phyloP scores from a whole-genome alignment of 371 early-diverging fungal genomes.

The Mucor racemosus region DNA sequence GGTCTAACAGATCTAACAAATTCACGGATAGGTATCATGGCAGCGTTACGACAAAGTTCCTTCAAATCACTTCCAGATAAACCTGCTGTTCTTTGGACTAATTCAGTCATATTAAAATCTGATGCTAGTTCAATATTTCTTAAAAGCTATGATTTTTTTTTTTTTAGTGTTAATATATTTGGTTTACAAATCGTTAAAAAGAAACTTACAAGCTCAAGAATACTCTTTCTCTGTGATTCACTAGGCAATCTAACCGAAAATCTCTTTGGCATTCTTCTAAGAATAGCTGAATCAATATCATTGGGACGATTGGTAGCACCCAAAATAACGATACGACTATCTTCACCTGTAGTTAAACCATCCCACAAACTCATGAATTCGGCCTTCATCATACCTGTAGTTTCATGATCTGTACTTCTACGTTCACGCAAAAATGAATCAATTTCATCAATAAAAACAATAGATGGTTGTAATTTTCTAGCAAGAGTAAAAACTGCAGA shows the following conservation, averaged over 20 bases:
- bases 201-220: constrained; percentile 76
- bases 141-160: constrained; percentile 66
- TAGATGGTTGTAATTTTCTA: constrained; percentile 90
- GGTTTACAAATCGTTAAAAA: neutral
- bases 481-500: constrained; percentile 93
- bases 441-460: constrained; percentile 98
- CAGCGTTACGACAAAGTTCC: constrained; percentile 95
- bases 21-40: constrained; percentile 95
- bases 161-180: neutral
- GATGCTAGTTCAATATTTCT: constrained; percentile 66
- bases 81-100: constrained; percentile 84
- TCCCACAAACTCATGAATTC: constrained; percentile 99
- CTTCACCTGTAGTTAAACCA: constrained; percentile 85
- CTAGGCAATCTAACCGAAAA: constrained; percentile 90
- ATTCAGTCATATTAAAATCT: constrained; percentile 72
- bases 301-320: constrained; percentile 98
- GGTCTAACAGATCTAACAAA: constrained; percentile 67
- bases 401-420: constrained; percentile 91
- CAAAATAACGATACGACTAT: constrained; percentile 80
- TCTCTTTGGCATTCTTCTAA: constrained; percentile 97
- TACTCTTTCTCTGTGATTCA: constrained; percentile 85
- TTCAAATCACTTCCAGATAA: constrained; percentile 95
- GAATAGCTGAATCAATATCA: constrained; percentile 95
- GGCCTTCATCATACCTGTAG: constrained; percentile 97
- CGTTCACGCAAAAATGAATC: constrained; percentile 96